Conservation (phyloP, 176 grass and related monocot genomes). For the Cenchrus americanus region DNA sequence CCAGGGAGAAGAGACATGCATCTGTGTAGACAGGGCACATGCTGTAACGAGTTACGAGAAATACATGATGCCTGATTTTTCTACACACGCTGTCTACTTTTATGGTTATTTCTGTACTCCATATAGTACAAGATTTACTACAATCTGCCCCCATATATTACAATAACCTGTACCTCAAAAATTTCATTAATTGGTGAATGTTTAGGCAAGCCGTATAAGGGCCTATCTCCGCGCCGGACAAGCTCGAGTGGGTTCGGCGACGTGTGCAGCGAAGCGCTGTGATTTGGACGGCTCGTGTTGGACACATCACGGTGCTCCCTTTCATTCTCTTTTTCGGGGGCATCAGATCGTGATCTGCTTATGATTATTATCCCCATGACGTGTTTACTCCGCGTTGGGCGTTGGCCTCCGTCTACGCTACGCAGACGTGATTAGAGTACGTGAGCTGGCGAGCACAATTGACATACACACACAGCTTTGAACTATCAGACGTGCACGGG, state of each 20-base stretch:
- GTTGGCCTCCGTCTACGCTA: slow-evolving; percentile 28
- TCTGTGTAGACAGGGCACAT: too few relatives aligned
- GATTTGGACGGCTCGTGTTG: not conserved
- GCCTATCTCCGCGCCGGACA: not conserved
- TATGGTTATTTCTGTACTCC: too few relatives aligned
- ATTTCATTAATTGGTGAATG: too few relatives aligned
- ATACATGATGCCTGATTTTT: too few relatives aligned
- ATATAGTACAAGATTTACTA: too few relatives aligned
- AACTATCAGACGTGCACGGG: not conserved
- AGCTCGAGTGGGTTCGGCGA: not conserved
- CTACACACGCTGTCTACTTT: too few relatives aligned
- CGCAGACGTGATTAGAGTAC: not conserved
- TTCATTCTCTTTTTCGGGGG: not conserved
- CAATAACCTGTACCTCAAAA: too few relatives aligned
- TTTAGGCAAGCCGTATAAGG: too few relatives aligned
- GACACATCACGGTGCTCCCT: not conserved
- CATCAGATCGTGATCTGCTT: not conserved
- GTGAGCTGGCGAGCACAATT: not conserved
- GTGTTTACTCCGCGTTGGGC: not conserved
- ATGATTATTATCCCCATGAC: not conserved
- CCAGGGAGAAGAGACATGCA: too few relatives aligned
- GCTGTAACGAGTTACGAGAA: too few relatives aligned
- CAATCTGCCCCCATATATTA: too few relatives aligned
- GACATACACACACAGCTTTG: too few relatives aligned
- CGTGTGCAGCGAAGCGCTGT: slow-evolving; percentile 7